Evolutionary conservation across 305 asterid genomes (phyloP).

Genomic region (Nicotiana rustica): DNA sequence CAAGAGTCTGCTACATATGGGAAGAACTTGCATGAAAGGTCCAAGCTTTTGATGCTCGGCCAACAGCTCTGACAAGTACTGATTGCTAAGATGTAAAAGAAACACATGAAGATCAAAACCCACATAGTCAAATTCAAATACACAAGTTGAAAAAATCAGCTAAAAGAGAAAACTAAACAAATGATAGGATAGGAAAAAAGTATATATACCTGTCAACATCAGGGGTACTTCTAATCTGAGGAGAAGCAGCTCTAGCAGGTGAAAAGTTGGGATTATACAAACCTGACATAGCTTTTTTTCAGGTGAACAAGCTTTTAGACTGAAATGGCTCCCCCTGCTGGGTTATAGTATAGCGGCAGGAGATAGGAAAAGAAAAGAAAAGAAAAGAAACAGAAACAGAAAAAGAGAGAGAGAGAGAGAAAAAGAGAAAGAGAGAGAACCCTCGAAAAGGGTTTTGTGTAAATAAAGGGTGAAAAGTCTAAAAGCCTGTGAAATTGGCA

Average conservation of each 20-base stretch:
- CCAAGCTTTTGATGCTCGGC: conserved; percentile 93
- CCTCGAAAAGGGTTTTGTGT: conserved; percentile 47
- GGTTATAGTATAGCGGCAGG: conserved; percentile 39
- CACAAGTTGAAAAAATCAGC: neutral
- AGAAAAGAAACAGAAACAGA: conserved; percentile 18
- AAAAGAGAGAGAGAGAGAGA: neutral
- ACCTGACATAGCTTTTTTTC: conserved; percentile 66
- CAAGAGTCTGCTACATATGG: conserved; percentile 79
- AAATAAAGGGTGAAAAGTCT: conserved; percentile 10
- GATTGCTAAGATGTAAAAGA: conserved; percentile 55
- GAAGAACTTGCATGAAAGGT: conserved; percentile 93
- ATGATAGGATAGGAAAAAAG: neutral
- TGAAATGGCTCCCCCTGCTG: conserved; percentile 24
- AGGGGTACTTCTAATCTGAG: conserved; percentile 72
- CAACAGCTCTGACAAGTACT: conserved; percentile 82
- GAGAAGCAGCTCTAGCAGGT: conserved; percentile 91
- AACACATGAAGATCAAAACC: conserved; percentile 12
- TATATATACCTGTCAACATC: conserved; percentile 71
- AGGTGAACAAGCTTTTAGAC: neutral
- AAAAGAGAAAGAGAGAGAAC: conserved; percentile 20
- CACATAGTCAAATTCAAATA: neutral
- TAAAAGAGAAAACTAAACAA: neutral
- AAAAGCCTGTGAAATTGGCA: conserved; percentile 36
- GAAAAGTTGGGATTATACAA: conserved; percentile 83
- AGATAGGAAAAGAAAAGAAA: neutral